These are phyloP conservation scores for Groenewaldozyma salmanticensis DNA, from an alignment of 805 yeast species.

Conservation along the genomic window DNA sequence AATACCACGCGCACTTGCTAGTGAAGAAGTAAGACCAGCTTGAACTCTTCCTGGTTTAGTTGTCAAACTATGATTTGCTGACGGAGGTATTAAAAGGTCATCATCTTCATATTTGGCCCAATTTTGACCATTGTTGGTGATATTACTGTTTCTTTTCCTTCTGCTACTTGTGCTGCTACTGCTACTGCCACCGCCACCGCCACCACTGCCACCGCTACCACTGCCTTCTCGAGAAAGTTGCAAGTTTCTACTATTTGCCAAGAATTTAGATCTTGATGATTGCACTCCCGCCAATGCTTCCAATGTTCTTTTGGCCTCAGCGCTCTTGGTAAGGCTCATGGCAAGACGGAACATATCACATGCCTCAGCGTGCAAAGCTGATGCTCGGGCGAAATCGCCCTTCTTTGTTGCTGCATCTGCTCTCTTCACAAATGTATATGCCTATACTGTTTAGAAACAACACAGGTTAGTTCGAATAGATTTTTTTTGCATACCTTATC, in stretches of 20 bases:
- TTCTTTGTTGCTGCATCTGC: conserved; percentile 42
- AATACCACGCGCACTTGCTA: conserved; percentile 24
- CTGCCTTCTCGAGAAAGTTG: conserved; percentile 1
- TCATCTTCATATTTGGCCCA: not conserved
- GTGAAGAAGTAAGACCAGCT: conserved; percentile 14
- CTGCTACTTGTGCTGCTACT: not conserved
- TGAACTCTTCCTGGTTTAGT: not conserved
- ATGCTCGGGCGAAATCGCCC: conserved; percentile 36
- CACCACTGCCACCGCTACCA: conserved; percentile 7
- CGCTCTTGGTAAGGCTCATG: conserved; percentile 16
- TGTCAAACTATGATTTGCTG: not conserved
- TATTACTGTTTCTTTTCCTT: conserved; percentile 1
- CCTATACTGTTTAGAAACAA: no score
- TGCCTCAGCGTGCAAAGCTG: conserved; percentile 31
- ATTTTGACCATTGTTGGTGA: conserved; percentile 1
- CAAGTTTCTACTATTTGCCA: conserved; percentile 13
- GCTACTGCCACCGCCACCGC: conserved; percentile 1
- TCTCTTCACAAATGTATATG: conserved; percentile 40
- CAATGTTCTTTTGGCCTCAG: conserved; percentile 23
- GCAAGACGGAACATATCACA: conserved; percentile 27
- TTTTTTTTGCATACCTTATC: conserved; percentile 9
- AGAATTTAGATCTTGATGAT: conserved; percentile 24
- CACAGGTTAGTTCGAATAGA: conserved; percentile 1
- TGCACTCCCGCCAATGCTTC: conserved; percentile 25
- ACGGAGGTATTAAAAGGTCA: not conserved